Conservation (phyloP, 805 yeast genomes). For the Candida quercuum region DNA sequence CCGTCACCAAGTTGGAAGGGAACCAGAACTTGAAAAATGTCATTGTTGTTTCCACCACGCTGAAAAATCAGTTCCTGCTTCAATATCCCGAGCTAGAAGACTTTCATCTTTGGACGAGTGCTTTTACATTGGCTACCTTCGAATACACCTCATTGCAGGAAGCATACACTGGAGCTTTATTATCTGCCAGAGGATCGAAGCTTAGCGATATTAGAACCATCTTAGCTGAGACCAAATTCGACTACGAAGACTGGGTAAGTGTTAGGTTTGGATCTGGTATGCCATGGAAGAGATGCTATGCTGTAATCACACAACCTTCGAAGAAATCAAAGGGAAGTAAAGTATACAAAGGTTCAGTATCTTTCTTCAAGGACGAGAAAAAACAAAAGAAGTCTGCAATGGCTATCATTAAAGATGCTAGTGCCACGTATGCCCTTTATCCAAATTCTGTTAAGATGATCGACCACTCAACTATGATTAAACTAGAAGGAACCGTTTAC, state of each 20-base stretch:
- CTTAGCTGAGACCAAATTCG: slow-evolving; percentile 77
- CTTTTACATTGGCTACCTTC: slow-evolving; percentile 72
- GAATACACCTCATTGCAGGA: slow-evolving; percentile 85
- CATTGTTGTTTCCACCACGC: slow-evolving; percentile 84
- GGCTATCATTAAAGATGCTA: slow-evolving; percentile 71
- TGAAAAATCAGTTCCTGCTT: slow-evolving; percentile 79
- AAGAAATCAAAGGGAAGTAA: slow-evolving; percentile 40
- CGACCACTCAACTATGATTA: slow-evolving; percentile 83
- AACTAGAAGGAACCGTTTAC: slow-evolving; percentile 75
- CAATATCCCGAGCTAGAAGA: slow-evolving; percentile 67
- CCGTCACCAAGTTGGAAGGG: slow-evolving; percentile 59
- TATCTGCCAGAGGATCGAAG: slow-evolving; percentile 86
- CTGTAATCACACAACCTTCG: slow-evolving; percentile 73
- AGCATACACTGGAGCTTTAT: slow-evolving; percentile 92
- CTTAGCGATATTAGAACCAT: slow-evolving; percentile 83
- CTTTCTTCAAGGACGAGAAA: slow-evolving; percentile 81
- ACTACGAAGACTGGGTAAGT: slow-evolving; percentile 91
- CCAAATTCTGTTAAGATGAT: slow-evolving; percentile 80
- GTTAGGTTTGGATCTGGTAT: slow-evolving; percentile 95
- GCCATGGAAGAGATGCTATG: slow-evolving; percentile 96
- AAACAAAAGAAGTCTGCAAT: slow-evolving; percentile 66
- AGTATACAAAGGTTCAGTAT: slow-evolving; percentile 28
- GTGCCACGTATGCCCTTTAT: slow-evolving; percentile 82
- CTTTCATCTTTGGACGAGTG: slow-evolving; percentile 74
- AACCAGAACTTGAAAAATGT: slow-evolving; percentile 63